Percentiles rank a stretch among this genome's conserved stretches.
phyloP scores from a whole-genome alignment of 371 early-diverging fungal genomes.

The Capillidium heterosporum region DNA sequence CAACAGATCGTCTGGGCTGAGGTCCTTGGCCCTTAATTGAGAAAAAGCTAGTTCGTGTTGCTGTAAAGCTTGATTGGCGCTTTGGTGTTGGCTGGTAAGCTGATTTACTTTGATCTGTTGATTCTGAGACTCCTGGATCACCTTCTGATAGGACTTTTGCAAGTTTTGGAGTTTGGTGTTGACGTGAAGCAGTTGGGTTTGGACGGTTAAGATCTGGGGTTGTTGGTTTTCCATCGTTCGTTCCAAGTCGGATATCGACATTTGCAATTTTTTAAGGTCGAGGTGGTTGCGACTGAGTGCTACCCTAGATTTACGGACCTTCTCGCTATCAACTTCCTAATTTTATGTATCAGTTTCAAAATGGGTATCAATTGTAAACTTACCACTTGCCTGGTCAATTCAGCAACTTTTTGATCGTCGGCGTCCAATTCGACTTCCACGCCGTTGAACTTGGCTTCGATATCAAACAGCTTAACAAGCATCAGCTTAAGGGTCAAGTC shows the following conservation, averaged over 20 bases:
- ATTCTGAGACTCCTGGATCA: conserved; percentile 31
- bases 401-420: conserved; percentile 14
- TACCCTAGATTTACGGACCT: conserved; percentile 40
- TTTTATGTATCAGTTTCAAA: conserved; percentile 22
- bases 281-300: conserved; percentile 52
- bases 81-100: conserved; percentile 19
- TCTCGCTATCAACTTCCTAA: too few species aligned
- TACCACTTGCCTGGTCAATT: conserved; percentile 18
- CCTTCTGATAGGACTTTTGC: conserved; percentile 24
- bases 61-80: conserved; percentile 17
- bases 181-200: conserved; percentile 49
- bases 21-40: conserved; percentile 5
- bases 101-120: conserved; percentile 24
- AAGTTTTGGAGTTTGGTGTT: conserved; percentile 43
- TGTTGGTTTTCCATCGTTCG: conserved; percentile 35
- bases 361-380: too few species aligned
- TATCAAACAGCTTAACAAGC: conserved; percentile 79
- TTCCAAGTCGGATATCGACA: conserved; percentile 41
- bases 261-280: conserved; percentile 50
- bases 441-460: conserved; percentile 33
- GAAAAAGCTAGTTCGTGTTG: background rate
- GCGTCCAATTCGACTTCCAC: conserved; percentile 23
- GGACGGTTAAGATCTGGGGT: conserved; percentile 35
- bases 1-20: conserved; percentile 19
- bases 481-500: conserved; percentile 42